Base-by-base conservation (phyloP, 805 yeast genomes). In the Yarrowia bubula region DNA sequence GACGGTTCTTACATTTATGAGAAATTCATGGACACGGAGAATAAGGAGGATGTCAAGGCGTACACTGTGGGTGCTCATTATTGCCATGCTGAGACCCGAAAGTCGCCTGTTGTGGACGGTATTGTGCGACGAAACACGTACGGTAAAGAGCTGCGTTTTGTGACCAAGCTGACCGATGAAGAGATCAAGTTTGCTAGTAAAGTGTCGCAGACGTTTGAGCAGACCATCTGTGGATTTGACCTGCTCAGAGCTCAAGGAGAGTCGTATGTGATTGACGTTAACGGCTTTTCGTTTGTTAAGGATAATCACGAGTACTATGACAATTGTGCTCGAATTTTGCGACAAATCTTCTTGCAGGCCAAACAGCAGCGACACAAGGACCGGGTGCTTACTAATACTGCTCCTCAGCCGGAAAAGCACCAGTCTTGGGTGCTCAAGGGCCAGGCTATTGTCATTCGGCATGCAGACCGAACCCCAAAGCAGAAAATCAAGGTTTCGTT, bases 61-160 rank as follows among this genome's bases (percentile, higher is more conserved):
- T 95, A 95, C 75, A 95, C 99, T 0, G 98, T 95, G 4, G 98
- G 99, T 0, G 85, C 88, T 2, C 79, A 79, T 17, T 95, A 84
- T 73, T 95, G 99, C 74, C 99, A 95, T 75, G 99, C 99, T 0
- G 99, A 95, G 74, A 95, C 99, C 1, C 83, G 99, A 72, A 95
- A 95, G 75, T 91, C 97, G 0, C 99, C 99, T 0, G 99, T 95
- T 3, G 99, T 95, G n/a, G 99, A 95, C 77, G 99, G 99, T 53
- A 90, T 95, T 66, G 99, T 95, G 31, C 83, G 98, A 72, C 84
- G 99, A 75, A 95, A 95, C 74, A 92, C 98, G 1, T 96, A 92
- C 72, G 99, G 99, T 53, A 95, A 95, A 75, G 99, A 95, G 77
- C 87, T 95, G 51, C 83, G 99, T 68, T 95, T 89, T 72, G 83